Base-by-base conservation (phyloP, 192 early-diverging fungal species). In the Entophlyctis helioformis region DNA sequence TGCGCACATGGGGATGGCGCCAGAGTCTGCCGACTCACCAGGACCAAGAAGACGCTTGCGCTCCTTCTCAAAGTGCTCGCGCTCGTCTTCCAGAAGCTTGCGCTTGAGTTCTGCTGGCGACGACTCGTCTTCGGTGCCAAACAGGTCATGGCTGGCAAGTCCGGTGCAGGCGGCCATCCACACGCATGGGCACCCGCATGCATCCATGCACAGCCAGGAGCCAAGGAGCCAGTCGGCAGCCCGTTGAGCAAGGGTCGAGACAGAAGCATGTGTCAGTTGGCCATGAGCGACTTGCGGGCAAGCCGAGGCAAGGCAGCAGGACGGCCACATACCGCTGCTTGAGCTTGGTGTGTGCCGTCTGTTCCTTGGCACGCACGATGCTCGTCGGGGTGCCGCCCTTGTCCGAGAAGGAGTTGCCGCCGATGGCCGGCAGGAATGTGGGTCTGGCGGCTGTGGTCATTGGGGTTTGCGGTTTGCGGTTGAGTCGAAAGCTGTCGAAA, bases 351-450 rank as follows among this genome's bases (percentile, higher is more conserved):
- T 75, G 65, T 7, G 60, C 25, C 11, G 46, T 50, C 15, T 69
- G 44, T 31, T 65, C 72, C 40, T 59, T 56, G 43, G 44, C 28
- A 13, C 44, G 45, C 11, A 44, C 29, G 22, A 55, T 40, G 46
- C 46, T 36, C 12, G 46, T 41, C 1, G 67, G 72, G 16, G 65
- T 69, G 19, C 43, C 44, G 33, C 54, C 49, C 5, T 55, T 69
- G 49, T 76, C 74, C 25, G 67, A 46, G 9, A 73, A 57, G 8
- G 52, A 39, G 36, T 59, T 45, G 11, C 74, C 74, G 20, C 74
- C 74, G 11, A 68, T 50, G 15, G 74, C 74, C 9, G 74, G 70
- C 25, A 63, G 47, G 62, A 66, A 75, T 12, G 68, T 71, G 36
- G 72, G 72, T 49, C 54, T 34, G 25, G 6, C 7, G 6, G 29